Evolutionary conservation across 257 asterid species (phyloP).

Genomic region (Scutellaria baicalensis): DNA sequence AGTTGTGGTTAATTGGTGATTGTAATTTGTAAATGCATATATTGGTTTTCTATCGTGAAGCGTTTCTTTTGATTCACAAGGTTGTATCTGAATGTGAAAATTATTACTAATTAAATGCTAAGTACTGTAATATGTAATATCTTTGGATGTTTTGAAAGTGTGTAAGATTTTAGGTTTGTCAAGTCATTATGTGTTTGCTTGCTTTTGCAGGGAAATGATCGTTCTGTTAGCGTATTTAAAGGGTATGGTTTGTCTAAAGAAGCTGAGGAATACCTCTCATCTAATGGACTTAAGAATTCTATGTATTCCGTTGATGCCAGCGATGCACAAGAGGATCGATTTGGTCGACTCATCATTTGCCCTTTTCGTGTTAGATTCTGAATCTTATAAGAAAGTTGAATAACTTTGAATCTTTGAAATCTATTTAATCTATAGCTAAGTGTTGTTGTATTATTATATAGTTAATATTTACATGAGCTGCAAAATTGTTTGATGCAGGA

Average conservation of each 20-base stretch:
- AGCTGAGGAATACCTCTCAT: constrained; percentile 72
- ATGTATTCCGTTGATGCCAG: constrained; percentile 53
- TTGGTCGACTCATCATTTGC: constrained; percentile 70
- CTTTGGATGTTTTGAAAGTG: background rate
- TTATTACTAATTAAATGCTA: background rate
- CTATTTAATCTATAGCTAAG: constrained; percentile 25
- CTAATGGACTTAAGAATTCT: constrained; percentile 77
- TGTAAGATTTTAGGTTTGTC: background rate
- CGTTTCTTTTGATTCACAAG: background rate
- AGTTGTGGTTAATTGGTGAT: background rate
- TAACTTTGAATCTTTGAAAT: background rate
- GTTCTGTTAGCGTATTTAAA: constrained; percentile 60
- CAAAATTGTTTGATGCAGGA: constrained; percentile 41
- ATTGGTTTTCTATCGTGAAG: background rate
- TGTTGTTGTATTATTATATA: background rate
- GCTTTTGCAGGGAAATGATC: constrained; percentile 53
- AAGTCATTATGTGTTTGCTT: background rate
- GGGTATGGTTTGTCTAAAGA: constrained; percentile 71
- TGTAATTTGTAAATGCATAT: background rate
- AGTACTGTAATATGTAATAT: background rate
- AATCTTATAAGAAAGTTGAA: constrained; percentile 13
- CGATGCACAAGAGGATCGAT: constrained; percentile 64
- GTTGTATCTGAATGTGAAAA: background rate
- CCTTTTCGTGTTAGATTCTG: constrained; percentile 72
- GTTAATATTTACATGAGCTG: background rate